These are phyloP conservation scores for Fusarium begoniae DNA, from an alignment of 2,329 filamentous ascomycete genomes.

Conservation along the genomic window DNA sequence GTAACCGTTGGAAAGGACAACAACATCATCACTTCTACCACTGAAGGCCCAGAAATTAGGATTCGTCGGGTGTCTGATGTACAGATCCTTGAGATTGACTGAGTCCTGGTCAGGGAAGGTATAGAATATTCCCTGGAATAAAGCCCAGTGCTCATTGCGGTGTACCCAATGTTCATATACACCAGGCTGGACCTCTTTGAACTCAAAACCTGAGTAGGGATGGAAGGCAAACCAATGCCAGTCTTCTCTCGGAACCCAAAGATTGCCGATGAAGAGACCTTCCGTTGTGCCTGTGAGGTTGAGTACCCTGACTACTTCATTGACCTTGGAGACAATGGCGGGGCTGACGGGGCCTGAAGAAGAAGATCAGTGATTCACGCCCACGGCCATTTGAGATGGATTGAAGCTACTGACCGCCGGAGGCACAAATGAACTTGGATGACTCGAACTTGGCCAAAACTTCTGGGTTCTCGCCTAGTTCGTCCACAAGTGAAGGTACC, in stretches of 20 bases:
- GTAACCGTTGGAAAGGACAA: slow-evolving; percentile 46
- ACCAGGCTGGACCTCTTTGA: slow-evolving; percentile 44
- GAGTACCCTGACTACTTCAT: slow-evolving; percentile 45
- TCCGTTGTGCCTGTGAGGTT: slow-evolving; percentile 49
- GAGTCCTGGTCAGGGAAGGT: slow-evolving; percentile 43
- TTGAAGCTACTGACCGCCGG: background rate
- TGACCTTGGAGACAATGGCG: slow-evolving; percentile 42
- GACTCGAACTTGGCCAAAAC: slow-evolving; percentile 44
- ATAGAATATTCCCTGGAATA: slow-evolving; percentile 43
- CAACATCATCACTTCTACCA: slow-evolving; percentile 44
- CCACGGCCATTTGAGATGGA: no score
- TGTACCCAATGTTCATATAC: slow-evolving; percentile 47
- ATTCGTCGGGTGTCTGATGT: slow-evolving; percentile 41
- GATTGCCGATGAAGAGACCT: slow-evolving; percentile 48
- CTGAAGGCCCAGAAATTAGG: slow-evolving; percentile 44
- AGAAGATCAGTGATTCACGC: background rate
- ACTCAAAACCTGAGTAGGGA: slow-evolving; percentile 48
- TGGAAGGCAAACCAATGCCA: slow-evolving; percentile 49
- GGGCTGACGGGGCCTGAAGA: slow-evolving; percentile 41
- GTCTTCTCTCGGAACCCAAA: slow-evolving; percentile 39
- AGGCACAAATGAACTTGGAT: slow-evolving; percentile 50
- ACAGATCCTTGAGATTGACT: slow-evolving; percentile 46
- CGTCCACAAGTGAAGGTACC: slow-evolving; percentile 49
- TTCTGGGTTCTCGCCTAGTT: slow-evolving; percentile 45
- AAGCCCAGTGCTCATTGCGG: slow-evolving; percentile 39